A percentile compares a stretch with the other conserved stretches of the same genome.
Conservation (phyloP, 2,329 filamentous ascomycete species). For the Endothia cerciana region DNA sequence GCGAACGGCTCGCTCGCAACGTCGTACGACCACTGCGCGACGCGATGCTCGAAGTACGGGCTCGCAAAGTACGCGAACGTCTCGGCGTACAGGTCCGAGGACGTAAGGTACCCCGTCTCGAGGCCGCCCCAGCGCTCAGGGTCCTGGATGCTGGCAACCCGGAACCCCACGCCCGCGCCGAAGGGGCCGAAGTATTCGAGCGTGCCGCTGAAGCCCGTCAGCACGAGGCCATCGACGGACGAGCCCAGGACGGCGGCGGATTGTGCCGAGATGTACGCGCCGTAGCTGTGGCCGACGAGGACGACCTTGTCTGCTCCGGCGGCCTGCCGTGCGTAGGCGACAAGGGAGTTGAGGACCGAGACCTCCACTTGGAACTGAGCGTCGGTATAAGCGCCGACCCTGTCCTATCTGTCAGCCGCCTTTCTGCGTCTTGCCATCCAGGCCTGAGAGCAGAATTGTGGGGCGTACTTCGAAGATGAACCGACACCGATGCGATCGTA, state of each 20-base stretch:
- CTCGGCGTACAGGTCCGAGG: constrained; percentile 35
- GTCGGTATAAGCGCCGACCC: constrained; percentile 34
- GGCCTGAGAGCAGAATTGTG: background rate
- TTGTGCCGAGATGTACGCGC: constrained; percentile 36
- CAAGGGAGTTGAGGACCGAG: constrained; percentile 36
- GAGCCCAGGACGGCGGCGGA: constrained; percentile 30
- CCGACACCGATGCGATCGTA: constrained; percentile 40
- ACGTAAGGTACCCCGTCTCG: constrained; percentile 35
- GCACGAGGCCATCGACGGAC: constrained; percentile 30
- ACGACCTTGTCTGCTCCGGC: constrained; percentile 34
- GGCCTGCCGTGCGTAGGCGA: constrained; percentile 33
- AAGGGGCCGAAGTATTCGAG: constrained; percentile 37
- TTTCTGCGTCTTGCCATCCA: background rate
- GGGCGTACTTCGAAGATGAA: constrained; percentile 37
- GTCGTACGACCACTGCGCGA: constrained; percentile 36
- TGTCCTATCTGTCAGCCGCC: constrained; percentile 10
- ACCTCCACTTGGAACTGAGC: constrained; percentile 40
- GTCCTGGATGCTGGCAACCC: constrained; percentile 33
- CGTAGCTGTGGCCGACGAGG: constrained; percentile 39
- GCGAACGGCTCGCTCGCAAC: constrained; percentile 37
- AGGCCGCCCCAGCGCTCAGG: constrained; percentile 36
- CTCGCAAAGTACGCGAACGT: constrained; percentile 36
- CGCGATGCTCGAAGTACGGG: constrained; percentile 35
- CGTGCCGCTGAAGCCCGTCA: constrained; percentile 35
- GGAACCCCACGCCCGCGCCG: constrained; percentile 36